phyloP scores from a whole-genome alignment of 2,329 filamentous ascomycete genomes.

The Ambrosiella cleistominuta region DNA sequence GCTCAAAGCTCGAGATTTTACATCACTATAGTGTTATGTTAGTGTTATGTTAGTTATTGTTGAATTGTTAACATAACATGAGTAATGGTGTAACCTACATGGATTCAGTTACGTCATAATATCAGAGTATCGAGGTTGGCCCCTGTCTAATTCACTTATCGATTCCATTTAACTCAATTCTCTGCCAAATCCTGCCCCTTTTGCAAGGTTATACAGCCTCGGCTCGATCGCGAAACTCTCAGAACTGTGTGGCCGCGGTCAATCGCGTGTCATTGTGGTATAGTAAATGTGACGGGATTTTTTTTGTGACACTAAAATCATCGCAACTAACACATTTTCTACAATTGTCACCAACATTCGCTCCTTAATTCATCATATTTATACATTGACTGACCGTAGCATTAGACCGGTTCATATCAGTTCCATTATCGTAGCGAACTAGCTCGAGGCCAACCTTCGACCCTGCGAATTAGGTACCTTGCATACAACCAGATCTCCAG shows the following conservation, averaged over 20 bases:
- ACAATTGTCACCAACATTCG: too few species aligned
- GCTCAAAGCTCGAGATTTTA: too few species aligned
- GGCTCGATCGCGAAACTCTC: conserved; percentile 8
- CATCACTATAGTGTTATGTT: too few species aligned
- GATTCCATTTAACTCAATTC: not conserved
- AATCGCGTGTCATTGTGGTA: not conserved
- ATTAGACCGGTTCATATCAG: too few species aligned
- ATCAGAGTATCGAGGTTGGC: not conserved
- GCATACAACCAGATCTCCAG: not conserved
- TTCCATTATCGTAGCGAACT: too few species aligned
- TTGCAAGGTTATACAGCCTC: conserved; percentile 3
- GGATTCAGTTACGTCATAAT: not conserved
- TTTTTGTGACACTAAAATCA: not conserved
- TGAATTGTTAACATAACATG: not conserved
- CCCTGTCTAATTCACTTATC: not conserved
- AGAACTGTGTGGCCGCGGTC: not conserved
- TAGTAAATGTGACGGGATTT: not conserved
- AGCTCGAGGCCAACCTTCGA: too few species aligned
- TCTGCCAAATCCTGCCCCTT: conserved; percentile 2
- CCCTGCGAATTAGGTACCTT: too few species aligned
- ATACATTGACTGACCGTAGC: too few species aligned
- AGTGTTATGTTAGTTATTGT: not conserved
- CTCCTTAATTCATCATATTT: too few species aligned
- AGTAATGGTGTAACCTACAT: not conserved
- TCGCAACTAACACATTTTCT: too few species aligned